Percentiles rank a stretch among this genome's conserved stretches.
phyloP scores from a whole-genome alignment of 805 yeast species.

The Candida anglica region DNA sequence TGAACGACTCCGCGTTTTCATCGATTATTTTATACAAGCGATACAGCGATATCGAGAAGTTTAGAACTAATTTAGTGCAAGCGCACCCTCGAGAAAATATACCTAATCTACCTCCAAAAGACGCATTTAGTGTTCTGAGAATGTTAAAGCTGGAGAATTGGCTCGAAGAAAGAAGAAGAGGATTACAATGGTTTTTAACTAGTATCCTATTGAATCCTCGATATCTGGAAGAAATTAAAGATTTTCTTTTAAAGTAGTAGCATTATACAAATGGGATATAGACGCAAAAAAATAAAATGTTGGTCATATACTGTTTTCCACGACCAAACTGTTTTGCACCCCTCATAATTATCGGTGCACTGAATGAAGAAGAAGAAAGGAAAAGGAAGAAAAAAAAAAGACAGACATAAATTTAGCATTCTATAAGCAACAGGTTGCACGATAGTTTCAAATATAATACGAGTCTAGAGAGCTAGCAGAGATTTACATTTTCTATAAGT shows the following conservation, averaged over 20 bases:
- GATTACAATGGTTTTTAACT: slow-evolving; percentile 58
- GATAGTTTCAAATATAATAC: no score
- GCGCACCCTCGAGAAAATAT: slow-evolving; percentile 45
- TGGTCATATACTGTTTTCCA: no score
- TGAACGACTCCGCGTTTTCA: slow-evolving; percentile 34
- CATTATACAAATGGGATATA: no score
- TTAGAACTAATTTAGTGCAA: slow-evolving; percentile 40
- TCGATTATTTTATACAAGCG: slow-evolving; percentile 51
- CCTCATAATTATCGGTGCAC: no score
- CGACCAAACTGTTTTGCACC: no score
- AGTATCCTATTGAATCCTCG: slow-evolving; percentile 50
- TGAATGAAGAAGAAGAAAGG: no score
- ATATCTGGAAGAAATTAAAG: slow-evolving; percentile 20
- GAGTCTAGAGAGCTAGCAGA: no score
- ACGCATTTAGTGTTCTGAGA: slow-evolving; percentile 34
- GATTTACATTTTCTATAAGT: no score
- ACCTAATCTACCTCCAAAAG: slow-evolving; percentile 52
- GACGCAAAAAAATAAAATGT: no score
- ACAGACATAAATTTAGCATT: no score
- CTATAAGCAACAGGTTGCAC: no score
- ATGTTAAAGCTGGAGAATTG: slow-evolving; percentile 39
- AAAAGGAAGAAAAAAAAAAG: no score
- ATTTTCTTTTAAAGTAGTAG: neutral
- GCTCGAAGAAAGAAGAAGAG: slow-evolving; percentile 51
- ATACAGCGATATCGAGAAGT: slow-evolving; percentile 57